Conservation (phyloP, 768 basidiomycete genomes). For the Cystobasidium ongulense region DNA sequence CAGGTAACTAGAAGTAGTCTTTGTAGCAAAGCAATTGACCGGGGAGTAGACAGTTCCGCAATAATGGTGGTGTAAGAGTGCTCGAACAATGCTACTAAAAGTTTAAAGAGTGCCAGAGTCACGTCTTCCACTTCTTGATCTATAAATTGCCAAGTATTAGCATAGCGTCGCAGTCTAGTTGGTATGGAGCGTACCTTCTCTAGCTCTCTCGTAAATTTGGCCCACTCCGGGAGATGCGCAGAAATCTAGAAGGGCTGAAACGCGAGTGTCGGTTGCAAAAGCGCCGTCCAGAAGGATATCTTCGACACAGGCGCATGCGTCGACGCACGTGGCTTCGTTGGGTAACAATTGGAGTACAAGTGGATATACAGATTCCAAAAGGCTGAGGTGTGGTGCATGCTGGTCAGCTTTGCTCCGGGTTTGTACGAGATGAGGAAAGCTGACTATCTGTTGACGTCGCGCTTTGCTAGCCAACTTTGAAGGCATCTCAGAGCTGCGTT, state of each 20-base stretch:
- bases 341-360: constrained; percentile 37
- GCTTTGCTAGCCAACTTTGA: constrained; percentile 35
- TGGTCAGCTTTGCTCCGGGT: background rate
- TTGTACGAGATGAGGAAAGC: background rate
- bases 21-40: constrained; percentile 30
- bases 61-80: constrained; percentile 33
- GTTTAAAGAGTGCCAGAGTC: constrained; percentile 36
- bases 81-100: constrained; percentile 37
- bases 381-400: background rate
- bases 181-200: constrained; percentile 8
- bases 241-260: constrained; percentile 35
- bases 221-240: constrained; percentile 15
- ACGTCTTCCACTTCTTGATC: constrained; percentile 33
- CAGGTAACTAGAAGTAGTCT: constrained; percentile 34
- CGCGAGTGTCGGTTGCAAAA: constrained; percentile 23
- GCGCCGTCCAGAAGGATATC: constrained; percentile 25
- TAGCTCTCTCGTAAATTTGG: constrained; percentile 8
- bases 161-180: background rate
- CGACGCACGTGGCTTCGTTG: constrained; percentile 18
- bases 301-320: constrained; percentile 34
- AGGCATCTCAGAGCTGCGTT: constrained; percentile 37
- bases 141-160: background rate
- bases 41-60: background rate
- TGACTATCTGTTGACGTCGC: constrained; percentile 32
- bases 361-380: constrained; percentile 37